Base-by-base conservation (phyloP, 495 filamentous ascomycete genomes). In the Lineolata rhizophorae region DNA sequence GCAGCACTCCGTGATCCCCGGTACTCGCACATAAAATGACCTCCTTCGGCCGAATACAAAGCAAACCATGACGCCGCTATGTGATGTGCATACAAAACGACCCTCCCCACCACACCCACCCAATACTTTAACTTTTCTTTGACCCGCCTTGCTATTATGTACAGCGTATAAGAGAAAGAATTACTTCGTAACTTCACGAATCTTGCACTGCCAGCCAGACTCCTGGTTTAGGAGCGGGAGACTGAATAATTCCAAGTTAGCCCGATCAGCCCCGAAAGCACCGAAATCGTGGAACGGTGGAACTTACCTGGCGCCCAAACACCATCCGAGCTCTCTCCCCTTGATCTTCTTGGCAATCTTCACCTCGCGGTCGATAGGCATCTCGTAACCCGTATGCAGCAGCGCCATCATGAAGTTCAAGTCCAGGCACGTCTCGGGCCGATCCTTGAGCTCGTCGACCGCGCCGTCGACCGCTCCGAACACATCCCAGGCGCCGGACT, bases 281-380 rank as follows among this genome's bases (percentile, higher is more conserved):
- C 17, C 2, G 6, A 26, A 5, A 18, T 12, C 30, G 14, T 10
- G 20, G 20, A 20, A 24, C 21, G 31, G 21, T 31, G 8, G 43
- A 39, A 39, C 68, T 56, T 64, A 84, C 80, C 81, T 94, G 37
- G 87, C 87, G 44, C 87, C 87, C 51, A 97, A 59, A 57, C 84
- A 94, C 87, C 87, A 97, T 30, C 87, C 87, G 35, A 97, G 56
- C 62, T 97, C 90, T 52, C 93, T 93, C 20, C 71, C 72, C 61
- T 85, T 85, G 43, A 95, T 87, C 66, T 93, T 85, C 76, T 97
- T 95, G 18, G 87, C 87, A 43, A 93, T 90, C 62, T 76, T 80
- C 33, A 97, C 83, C 56, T 95, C 85, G 14, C 87, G 68, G 36
- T 87, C 79, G 45, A 95, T 64, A 3, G 84, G 84, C 83, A 97